These are phyloP conservation scores for Pleurotus cornucopiae DNA, from an alignment of 768 basidiomycete species.

Conservation along the genomic window DNA sequence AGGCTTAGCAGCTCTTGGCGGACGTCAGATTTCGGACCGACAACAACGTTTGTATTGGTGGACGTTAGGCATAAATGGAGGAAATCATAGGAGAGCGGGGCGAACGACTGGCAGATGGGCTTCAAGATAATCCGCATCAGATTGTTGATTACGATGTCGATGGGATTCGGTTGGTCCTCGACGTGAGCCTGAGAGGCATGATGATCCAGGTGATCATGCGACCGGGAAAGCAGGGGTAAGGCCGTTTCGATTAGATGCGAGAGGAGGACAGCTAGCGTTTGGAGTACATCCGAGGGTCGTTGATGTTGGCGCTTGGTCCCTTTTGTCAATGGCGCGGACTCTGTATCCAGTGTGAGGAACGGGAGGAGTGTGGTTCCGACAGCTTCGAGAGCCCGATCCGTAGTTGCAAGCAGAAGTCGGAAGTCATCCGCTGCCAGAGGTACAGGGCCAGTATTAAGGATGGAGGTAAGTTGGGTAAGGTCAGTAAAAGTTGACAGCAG, in stretches of 20 bases:
- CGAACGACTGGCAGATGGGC: slow-evolving; percentile 25
- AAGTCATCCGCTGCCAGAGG: slow-evolving; percentile 17
- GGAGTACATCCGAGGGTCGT: slow-evolving; percentile 13
- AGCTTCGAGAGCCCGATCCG: slow-evolving; percentile 25
- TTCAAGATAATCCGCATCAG: slow-evolving; percentile 16
- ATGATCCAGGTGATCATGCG: not conserved
- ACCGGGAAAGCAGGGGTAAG: slow-evolving; percentile 15
- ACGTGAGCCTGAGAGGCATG: not conserved
- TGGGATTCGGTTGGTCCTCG: slow-evolving; percentile 9
- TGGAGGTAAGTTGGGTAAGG: slow-evolving; percentile 23
- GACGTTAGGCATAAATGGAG: slow-evolving; percentile 13
- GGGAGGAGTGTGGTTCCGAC: slow-evolving; percentile 12
- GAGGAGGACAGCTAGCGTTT: slow-evolving; percentile 15
- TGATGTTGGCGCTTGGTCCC: not conserved
- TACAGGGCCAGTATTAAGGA: slow-evolving; percentile 7
- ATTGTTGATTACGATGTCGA: slow-evolving; percentile 10
- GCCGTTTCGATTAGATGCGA: slow-evolving; percentile 15
- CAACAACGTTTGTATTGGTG: not conserved
- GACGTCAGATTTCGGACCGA: slow-evolving; percentile 17
- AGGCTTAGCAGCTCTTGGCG: slow-evolving; percentile 23
- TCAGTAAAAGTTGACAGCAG: slow-evolving; percentile 25
- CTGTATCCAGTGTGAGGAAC: not conserved
- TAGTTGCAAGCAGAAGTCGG: slow-evolving; percentile 21
- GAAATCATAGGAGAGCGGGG: slow-evolving; percentile 17
- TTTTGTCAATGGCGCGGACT: not conserved